A percentile compares a stretch with the other conserved stretches of the same genome.
Conservation (phyloP, 1,139 yeast genomes). For the Kodamaea sp. region DNA sequence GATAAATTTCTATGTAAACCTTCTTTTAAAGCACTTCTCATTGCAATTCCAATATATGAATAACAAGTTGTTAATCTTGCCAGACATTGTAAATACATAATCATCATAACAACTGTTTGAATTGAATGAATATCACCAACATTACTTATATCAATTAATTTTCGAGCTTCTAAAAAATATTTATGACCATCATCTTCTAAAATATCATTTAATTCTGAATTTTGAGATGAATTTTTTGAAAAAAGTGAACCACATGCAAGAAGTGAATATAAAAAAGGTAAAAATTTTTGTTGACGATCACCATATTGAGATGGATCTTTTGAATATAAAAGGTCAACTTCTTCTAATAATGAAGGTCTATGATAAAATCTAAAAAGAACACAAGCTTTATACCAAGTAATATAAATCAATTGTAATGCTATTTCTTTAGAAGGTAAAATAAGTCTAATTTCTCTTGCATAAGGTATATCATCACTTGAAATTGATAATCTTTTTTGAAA, state of each 20-base stretch:
- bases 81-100: conserved; percentile 82
- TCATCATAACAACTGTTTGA: conserved; percentile 71
- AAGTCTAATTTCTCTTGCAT: conserved; percentile 51
- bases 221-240: conserved; percentile 38
- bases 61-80: conserved; percentile 89
- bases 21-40: conserved; percentile 80
- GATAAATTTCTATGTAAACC: conserved; percentile 80
- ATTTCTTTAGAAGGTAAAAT: conserved; percentile 73
- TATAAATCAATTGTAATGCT: conserved; percentile 66
- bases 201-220: conserved; percentile 39
- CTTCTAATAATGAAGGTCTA: conserved; percentile 71
- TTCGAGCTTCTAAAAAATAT: conserved; percentile 79
- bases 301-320: conserved; percentile 68
- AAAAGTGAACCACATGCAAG: conserved; percentile 67
- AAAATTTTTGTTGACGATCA: conserved; percentile 68
- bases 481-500: not conserved
- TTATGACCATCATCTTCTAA: conserved; percentile 76
- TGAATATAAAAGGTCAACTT: conserved; percentile 48
- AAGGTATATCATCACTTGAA: conserved; percentile 17
- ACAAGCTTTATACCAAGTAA: conserved; percentile 85
- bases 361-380: conserved; percentile 82
- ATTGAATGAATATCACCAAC: conserved; percentile 47
- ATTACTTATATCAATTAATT: conserved; percentile 59
- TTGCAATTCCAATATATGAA: conserved; percentile 87
- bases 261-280: conserved; percentile 70